Evolutionary conservation across 2,329 filamentous ascomycete species (phyloP), one percentile per base, ranked within the genome.

Genomic region (Fusarium succisae): DNA sequence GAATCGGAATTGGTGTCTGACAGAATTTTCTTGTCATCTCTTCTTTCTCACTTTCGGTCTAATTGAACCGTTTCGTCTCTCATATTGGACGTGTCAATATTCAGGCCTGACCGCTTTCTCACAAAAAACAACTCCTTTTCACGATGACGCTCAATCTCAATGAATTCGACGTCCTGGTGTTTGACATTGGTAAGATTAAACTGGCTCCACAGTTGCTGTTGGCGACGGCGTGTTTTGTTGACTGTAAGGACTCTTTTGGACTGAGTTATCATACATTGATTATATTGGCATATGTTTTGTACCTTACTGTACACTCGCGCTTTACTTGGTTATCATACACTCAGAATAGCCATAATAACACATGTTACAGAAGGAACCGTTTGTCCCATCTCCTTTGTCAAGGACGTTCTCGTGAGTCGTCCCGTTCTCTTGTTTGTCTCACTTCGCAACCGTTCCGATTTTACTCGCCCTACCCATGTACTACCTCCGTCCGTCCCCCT

Each of bases 311-410:
- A 35, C 41, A 51, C 48, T 41, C 48, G 47, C 30, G 35, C 26
- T 57, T 39, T 38, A 38, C 37, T 69, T 55, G 58, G 39, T 41
- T 67, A 70, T 60, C 47, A 57, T 61, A 56, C 44, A 37, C 48
- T 39, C 64, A 73, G 61, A 61, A 75, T 75, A 75, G 69, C 30
- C 35, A 63, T 73, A 75, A 68, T 75, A 75, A 75, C 73, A 75
- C 56, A 63, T 32, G 35, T 56, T 75, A 55, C 77, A 95, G 93
- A 95, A 87, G 93, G 93, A 72, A 95, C 93, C 56, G 91, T 95
- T 73, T 95, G 93, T 82, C 92, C 92, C 77, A 94, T 95, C 81
- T 94, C 92, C 77, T 95, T 95, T 83, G 93, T 95, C 83, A 94
- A 94, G 84, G 92, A 95, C 81, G 90, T 93, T 74, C 86, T 95